Evolutionary conservation across 352 stramenopile genomes (phyloP), one percentile per base, ranked within the genome.

Genomic region (Pythium pyrilobum): DNA sequence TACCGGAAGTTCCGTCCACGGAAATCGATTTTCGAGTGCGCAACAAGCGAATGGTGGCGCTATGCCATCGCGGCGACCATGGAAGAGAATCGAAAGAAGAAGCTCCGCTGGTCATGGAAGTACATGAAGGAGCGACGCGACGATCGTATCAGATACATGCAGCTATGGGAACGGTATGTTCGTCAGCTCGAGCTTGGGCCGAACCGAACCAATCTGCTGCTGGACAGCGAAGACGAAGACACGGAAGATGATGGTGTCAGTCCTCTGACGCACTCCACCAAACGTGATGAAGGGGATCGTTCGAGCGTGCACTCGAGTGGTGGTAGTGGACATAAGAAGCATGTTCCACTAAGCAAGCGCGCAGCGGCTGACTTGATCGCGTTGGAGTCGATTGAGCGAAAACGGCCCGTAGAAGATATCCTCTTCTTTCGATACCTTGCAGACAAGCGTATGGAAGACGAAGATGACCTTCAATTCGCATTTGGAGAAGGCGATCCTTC

Each of bases 371-470:
- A 61, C n/a, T 4, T 48, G 8, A 37, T 29, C 4, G 66, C 61
- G 13, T 52, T 95, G 8, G 77, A 92, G 59, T 66, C 80, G 45
- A 92, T 95, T 45, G 85, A 95, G 44, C 62, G 66, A 15, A 67
- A 75, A n/a, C 66, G 84, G 41, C 72, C 64, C 28, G 65, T 93
- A 13, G 85, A 94, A 65, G 85, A 95, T 28, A 74, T 95, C 5
- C 62, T 94, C 10, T 85, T 94, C 51, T 95, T 95, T 40, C 81
- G 85, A 18, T 94, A 87, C 46, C 54, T 94, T 41, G 81, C 72
- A 5, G 83, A 95, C 49, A 79, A 42, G 51, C 80, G 36, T 32
- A 85, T 60, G 52, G 55, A 40, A 37, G 55, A 61, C 27, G 45
- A 62, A 5, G 33, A 58, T 24, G 52, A 44, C 28, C 12, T 33